These are phyloP conservation scores for Wickerhamomyces chaumierensis DNA, from an alignment of 805 yeast genomes.

Conservation along the genomic window DNA sequence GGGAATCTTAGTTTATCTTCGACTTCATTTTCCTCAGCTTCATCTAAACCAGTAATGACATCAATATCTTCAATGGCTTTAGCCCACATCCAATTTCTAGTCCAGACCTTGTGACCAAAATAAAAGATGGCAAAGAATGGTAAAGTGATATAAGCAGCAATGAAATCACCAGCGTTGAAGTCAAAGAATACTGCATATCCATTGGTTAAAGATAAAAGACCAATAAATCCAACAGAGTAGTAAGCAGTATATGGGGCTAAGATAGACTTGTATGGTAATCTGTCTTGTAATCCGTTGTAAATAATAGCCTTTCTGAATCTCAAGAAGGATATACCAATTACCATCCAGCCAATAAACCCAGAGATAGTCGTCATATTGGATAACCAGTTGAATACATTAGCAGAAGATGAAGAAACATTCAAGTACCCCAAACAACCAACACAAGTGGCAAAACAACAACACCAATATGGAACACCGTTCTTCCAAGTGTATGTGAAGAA, in stretches of 20 bases:
- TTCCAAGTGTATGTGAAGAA: conserved; percentile 51
- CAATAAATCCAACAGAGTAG: conserved; percentile 36
- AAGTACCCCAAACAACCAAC: conserved; percentile 59
- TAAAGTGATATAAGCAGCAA: conserved; percentile 29
- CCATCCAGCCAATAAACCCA: conserved; percentile 68
- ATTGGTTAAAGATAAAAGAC: conserved; percentile 50
- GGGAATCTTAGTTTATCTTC: conserved; percentile 41
- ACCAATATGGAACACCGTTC: conserved; percentile 64
- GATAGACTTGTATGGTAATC: conserved; percentile 46
- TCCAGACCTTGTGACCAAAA: conserved; percentile 31
- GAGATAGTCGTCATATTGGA: conserved; percentile 70
- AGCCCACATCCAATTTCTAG: conserved; percentile 27
- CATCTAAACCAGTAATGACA: conserved; percentile 53
- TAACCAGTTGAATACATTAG: conserved; percentile 54
- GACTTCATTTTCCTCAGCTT: conserved; percentile 45
- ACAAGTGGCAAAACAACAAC: conserved; percentile 20
- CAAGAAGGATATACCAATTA: conserved; percentile 56
- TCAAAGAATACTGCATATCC: conserved; percentile 57
- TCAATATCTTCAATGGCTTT: conserved; percentile 41
- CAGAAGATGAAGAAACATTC: conserved; percentile 50
- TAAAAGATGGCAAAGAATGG: conserved; percentile 29
- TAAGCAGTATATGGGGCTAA: conserved; percentile 50
- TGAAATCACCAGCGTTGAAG: conserved; percentile 21
- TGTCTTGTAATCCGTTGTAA: conserved; percentile 39
- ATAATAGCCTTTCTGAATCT: conserved; percentile 56